These are phyloP conservation scores for Fusarium sp. DNA, from an alignment of 2,329 filamentous ascomycete genomes.

Conservation along the genomic window DNA sequence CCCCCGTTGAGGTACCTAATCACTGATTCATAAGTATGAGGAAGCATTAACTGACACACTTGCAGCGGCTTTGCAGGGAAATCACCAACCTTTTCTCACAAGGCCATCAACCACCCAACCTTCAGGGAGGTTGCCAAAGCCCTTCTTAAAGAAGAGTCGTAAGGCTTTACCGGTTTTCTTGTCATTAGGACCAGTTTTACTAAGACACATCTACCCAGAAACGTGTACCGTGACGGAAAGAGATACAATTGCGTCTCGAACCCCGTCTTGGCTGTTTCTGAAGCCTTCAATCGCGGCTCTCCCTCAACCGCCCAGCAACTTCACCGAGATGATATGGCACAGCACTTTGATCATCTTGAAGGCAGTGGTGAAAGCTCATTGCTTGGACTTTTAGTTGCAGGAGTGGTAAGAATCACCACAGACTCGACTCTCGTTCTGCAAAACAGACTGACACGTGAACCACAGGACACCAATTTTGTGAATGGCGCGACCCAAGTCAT, in stretches of 20 bases:
- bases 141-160: conserved; percentile 4
- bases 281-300: conserved; percentile 8
- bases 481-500: conserved; percentile 14
- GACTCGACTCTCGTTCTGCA: neutral
- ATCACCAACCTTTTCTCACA: conserved; percentile 5
- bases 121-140: conserved; percentile 10
- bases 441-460: neutral
- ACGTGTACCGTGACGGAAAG: neutral
- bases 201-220: neutral
- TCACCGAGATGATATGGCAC: conserved; percentile 12
- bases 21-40: neutral
- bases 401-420: neutral
- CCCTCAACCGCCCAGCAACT: conserved; percentile 5
- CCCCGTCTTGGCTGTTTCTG: conserved; percentile 9
- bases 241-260: conserved; percentile 7
- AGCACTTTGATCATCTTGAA: conserved; percentile 13
- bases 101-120: conserved; percentile 5
- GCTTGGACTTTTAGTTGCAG: conserved; percentile 7
- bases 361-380: conserved; percentile 11
- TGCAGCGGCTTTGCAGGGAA: conserved; percentile 9
- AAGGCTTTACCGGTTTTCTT: neutral
- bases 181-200: neutral
- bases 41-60: too few relatives aligned
- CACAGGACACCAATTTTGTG: neutral
- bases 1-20: conserved; percentile 4